Evolutionary conservation across 108 stramenopile species (phyloP).

Genomic region (Nitzschia sp.): DNA sequence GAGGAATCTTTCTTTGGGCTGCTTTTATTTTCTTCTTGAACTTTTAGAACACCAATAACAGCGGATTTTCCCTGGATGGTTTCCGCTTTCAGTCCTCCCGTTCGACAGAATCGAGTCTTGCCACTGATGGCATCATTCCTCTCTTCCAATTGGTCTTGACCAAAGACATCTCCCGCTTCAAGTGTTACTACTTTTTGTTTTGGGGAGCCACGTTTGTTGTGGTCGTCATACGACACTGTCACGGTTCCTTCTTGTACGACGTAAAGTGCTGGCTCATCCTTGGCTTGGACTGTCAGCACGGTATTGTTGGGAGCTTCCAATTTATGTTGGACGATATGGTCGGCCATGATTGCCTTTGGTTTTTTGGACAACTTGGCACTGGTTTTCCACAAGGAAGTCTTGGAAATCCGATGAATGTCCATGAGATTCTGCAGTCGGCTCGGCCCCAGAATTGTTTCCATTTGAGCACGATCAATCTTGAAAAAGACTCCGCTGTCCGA

Average conservation of each 20-base stretch:
- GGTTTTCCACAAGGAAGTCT: neutral
- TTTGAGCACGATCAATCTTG: slow-evolving; percentile 35
- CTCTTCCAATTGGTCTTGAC: slow-evolving; percentile 47
- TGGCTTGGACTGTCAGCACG: slow-evolving; percentile 66
- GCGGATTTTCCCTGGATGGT: neutral
- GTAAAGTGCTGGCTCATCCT: slow-evolving; percentile 47
- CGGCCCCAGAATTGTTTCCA: slow-evolving; percentile 54
- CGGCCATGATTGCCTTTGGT: slow-evolving; percentile 33
- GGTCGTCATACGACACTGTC: slow-evolving; percentile 32
- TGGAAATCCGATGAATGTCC: slow-evolving; percentile 18
- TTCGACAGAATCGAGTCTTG: neutral
- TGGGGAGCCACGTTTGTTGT: too few species aligned
- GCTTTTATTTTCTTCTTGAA: neutral
- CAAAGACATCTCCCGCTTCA: slow-evolving; percentile 48
- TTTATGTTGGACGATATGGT: slow-evolving; percentile 54
- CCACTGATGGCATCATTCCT: neutral
- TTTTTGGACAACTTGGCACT: slow-evolving; percentile 35
- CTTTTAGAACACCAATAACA: slow-evolving; percentile 15
- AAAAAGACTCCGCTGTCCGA: slow-evolving; percentile 39
- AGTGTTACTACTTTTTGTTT: slow-evolving; percentile 9
- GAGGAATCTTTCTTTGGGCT: neutral
- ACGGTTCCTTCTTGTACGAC: slow-evolving; percentile 55
- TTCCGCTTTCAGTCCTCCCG: neutral
- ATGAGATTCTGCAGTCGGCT: slow-evolving; percentile 23
- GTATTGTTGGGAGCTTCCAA: slow-evolving; percentile 42